Evolutionary conservation across 176 grass and related monocot genomes (phyloP).

Genomic region (Hsuehochloa calcarea): DNA sequence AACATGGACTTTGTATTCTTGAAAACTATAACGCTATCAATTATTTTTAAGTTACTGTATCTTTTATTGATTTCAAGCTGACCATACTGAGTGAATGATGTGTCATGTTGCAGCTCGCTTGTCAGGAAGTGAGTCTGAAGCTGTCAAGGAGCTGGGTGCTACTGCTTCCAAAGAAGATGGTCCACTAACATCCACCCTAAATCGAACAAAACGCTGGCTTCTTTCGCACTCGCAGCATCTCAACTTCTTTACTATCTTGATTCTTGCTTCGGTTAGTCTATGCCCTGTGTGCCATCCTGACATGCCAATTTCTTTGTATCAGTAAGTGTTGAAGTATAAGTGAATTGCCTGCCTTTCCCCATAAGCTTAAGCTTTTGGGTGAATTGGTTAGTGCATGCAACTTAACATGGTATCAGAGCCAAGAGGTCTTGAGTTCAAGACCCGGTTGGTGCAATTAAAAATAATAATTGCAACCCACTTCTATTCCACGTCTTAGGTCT

Average conservation of each 20-base stretch:
- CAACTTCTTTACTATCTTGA: conserved; percentile 88
- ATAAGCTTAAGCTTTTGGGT: too few species aligned
- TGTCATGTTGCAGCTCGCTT: conserved; percentile 58
- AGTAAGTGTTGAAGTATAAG: too few species aligned
- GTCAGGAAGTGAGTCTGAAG: conserved; percentile 69
- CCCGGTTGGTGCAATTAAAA: too few species aligned
- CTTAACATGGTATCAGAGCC: too few species aligned
- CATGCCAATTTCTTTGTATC: not conserved
- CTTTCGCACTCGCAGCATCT: conserved; percentile 84
- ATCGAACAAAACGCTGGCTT: conserved; percentile 72
- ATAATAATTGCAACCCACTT: too few species aligned
- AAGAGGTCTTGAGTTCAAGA: too few species aligned
- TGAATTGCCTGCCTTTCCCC: too few species aligned
- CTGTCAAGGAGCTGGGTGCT: conserved; percentile 66
- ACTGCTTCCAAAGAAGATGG: conserved; percentile 66
- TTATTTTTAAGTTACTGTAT: not conserved
- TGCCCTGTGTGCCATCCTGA: not conserved
- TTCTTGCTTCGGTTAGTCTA: conserved; percentile 89
- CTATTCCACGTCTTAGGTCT: too few species aligned
- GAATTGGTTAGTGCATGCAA: too few species aligned
- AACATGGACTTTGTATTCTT: not conserved
- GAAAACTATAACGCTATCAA: not conserved
- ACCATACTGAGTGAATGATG: conserved; percentile 14
- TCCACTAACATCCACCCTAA: conserved; percentile 56
- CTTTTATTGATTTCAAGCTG: conserved; percentile 10